Evolutionary conservation across 345 rosid genomes (phyloP).

Genomic region (Eucalyptus victrix): DNA sequence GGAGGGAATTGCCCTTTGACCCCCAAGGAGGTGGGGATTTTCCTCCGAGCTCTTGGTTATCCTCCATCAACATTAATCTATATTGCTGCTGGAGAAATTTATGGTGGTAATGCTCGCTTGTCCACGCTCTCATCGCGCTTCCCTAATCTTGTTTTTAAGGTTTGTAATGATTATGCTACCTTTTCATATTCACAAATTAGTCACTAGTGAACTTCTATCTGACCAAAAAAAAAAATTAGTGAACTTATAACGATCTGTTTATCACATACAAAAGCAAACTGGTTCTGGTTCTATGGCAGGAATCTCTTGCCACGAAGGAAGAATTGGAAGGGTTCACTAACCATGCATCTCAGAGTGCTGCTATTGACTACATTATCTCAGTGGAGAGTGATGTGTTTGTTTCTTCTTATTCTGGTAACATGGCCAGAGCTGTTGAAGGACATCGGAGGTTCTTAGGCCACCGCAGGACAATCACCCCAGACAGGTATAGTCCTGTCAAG

Average conservation of each 20-base stretch:
- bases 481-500: conserved; percentile 35
- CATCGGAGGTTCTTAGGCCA: conserved; percentile 93
- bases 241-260: background rate
- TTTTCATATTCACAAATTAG: background rate
- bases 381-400: conserved; percentile 80
- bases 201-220: background rate
- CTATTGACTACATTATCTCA: conserved; percentile 89
- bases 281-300: conserved; percentile 23
- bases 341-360: conserved; percentile 81
- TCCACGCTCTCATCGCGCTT: conserved; percentile 52
- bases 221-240: background rate
- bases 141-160: conserved; percentile 82
- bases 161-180: conserved; percentile 5
- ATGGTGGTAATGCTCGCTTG: conserved; percentile 70
- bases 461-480: conserved; percentile 71
- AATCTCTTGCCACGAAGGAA: conserved; percentile 40
- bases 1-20: conserved; percentile 88
- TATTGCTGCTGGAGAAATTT: conserved; percentile 86
- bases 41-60: conserved; percentile 83
- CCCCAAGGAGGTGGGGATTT: conserved; percentile 84
- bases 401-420: conserved; percentile 87
- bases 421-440: conserved; percentile 98
- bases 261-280: background rate
- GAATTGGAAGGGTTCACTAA: conserved; percentile 51
- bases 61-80: conserved; percentile 58